A percentile compares a stretch with the other conserved stretches of the same genome.
Evolutionary conservation across 345 rosid species (phyloP).

Genomic region (Durio zibethinus): DNA sequence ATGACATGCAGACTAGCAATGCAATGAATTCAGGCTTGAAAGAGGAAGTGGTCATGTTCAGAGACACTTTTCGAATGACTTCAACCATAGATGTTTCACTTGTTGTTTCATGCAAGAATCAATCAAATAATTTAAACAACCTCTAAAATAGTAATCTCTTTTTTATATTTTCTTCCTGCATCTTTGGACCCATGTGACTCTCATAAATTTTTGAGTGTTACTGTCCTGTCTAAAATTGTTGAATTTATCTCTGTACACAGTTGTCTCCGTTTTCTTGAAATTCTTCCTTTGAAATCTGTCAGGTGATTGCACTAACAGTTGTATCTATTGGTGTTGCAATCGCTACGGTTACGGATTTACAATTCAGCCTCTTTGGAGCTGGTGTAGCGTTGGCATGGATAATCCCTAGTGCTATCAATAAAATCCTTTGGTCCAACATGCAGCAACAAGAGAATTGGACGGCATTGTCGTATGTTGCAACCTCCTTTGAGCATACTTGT

Average conservation of each 20-base stretch:
- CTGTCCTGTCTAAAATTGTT: background rate
- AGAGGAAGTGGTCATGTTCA: background rate
- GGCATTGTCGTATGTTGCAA: constrained; percentile 74
- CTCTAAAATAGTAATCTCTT: background rate
- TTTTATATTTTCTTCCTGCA: background rate
- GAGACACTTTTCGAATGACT: background rate
- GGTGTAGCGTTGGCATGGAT: constrained; percentile 92
- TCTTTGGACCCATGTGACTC: background rate
- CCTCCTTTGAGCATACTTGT: background rate
- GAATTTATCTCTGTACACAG: background rate
- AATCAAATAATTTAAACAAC: background rate
- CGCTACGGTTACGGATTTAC: constrained; percentile 93
- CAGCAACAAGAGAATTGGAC: constrained; percentile 95
- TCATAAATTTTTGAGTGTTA: background rate
- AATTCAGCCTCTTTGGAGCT: constrained; percentile 86
- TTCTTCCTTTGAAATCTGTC: constrained; percentile 24
- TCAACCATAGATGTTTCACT: background rate
- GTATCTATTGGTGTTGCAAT: constrained; percentile 90
- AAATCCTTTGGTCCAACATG: constrained; percentile 89
- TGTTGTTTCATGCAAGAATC: background rate
- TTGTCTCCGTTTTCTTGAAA: background rate
- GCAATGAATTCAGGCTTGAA: background rate
- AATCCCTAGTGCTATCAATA: constrained; percentile 87
- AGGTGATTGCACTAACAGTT: constrained; percentile 73
- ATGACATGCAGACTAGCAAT: background rate